phyloP scores from a whole-genome alignment of 495 filamentous ascomycete genomes.

The Neurospora africana region DNA sequence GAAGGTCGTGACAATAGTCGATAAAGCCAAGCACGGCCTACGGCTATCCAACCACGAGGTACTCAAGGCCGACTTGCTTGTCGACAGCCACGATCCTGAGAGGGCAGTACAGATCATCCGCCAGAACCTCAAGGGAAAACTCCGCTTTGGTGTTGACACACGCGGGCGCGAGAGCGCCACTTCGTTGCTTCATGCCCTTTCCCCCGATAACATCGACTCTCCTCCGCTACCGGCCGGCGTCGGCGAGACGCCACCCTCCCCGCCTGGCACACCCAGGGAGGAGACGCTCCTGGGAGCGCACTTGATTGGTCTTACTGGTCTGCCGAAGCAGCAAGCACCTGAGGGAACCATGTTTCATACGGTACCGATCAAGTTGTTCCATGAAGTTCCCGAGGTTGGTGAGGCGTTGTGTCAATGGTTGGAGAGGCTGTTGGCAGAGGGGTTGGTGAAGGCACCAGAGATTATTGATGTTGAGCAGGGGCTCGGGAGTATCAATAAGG shows the following conservation, averaged over 20 bases:
- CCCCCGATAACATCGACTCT: conserved; percentile 9
- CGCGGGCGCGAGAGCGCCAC: conserved; percentile 48
- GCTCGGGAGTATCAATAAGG: conserved; percentile 50
- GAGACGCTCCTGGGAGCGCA: conserved; percentile 29
- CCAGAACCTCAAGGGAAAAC: conserved; percentile 37
- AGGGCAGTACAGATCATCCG: conserved; percentile 52
- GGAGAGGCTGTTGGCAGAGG: conserved; percentile 42
- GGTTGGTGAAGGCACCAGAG: conserved; percentile 43
- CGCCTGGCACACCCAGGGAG: conserved; percentile 18
- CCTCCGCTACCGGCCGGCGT: not conserved
- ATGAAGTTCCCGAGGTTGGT: conserved; percentile 47
- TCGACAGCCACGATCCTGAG: conserved; percentile 49
- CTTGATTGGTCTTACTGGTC: conserved; percentile 51
- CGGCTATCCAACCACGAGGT: conserved; percentile 41
- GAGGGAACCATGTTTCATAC: conserved; percentile 40
- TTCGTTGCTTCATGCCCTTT: conserved; percentile 37
- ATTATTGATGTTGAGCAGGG: conserved; percentile 49
- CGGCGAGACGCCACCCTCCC: conserved; percentile 7
- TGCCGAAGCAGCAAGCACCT: conserved; percentile 40
- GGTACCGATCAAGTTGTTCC: conserved; percentile 61
- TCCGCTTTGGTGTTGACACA: conserved; percentile 55
- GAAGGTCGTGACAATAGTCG: conserved; percentile 46
- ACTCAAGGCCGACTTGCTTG: conserved; percentile 39
- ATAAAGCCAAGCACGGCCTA: conserved; percentile 50
- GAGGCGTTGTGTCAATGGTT: conserved; percentile 48